A percentile compares a stretch with the other conserved stretches of the same genome.
Conservation (phyloP, 2,329 filamentous ascomycete species). For the Aspergillus sp. region DNA sequence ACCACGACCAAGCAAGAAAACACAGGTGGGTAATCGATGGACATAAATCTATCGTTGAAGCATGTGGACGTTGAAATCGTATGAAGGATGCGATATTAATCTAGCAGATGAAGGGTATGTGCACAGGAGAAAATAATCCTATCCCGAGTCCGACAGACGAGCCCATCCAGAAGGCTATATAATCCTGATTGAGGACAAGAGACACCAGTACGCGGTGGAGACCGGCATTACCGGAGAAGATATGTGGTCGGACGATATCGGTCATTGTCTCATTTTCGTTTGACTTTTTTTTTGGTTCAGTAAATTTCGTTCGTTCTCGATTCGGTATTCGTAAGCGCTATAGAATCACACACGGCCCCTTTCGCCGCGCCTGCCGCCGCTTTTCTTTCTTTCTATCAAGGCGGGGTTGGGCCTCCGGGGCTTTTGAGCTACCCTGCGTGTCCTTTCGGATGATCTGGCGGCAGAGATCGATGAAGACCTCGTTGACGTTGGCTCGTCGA, state of each 20-base stretch:
- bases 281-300: not conserved
- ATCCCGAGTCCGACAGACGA: not conserved
- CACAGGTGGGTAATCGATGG: slow-evolving; percentile 21
- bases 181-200: not conserved
- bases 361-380: slow-evolving; percentile 28
- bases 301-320: not conserved
- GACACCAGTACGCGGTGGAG: not conserved
- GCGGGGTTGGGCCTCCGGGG: slow-evolving; percentile 25
- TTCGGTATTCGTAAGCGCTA: slow-evolving; percentile 17
- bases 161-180: not conserved
- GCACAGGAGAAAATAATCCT: slow-evolving; percentile 4
- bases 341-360: slow-evolving; percentile 40
- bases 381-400: slow-evolving; percentile 35
- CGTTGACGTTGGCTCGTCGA: slow-evolving; percentile 81
- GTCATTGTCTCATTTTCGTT: slow-evolving; percentile 2
- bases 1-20: slow-evolving; percentile 6
- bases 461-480: slow-evolving; percentile 82
- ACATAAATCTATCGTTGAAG: slow-evolving; percentile 28
- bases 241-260: slow-evolving; percentile 1
- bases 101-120: slow-evolving; percentile 13
- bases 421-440: slow-evolving; percentile 34
- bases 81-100: slow-evolving; percentile 17
- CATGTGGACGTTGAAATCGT: slow-evolving; percentile 20
- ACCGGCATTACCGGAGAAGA: slow-evolving; percentile 1
- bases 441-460: slow-evolving; percentile 78